Evolutionary conservation across 73 alveolate species (phyloP).

Genomic region (Stentor coeruleus): DNA sequence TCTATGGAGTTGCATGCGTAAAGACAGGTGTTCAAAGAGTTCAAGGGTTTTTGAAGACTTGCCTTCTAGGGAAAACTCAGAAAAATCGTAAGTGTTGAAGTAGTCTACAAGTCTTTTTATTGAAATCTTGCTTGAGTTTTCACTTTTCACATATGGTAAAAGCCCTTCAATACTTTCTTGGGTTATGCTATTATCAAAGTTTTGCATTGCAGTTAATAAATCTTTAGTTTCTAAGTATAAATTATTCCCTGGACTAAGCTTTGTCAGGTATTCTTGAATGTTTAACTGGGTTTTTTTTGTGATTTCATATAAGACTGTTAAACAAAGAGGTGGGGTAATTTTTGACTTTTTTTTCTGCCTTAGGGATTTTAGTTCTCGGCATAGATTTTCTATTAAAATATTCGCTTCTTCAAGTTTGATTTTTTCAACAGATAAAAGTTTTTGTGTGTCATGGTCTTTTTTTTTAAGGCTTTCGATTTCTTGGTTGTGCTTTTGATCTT

Average conservation of each 20-base stretch:
- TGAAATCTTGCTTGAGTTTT: neutral
- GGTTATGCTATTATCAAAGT: neutral
- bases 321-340: neutral
- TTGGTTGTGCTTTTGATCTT: neutral
- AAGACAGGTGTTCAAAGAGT: neutral
- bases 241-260: too few relatives aligned
- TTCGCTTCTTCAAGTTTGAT: neutral
- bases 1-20: conserved; percentile 22
- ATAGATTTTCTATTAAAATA: too few relatives aligned
- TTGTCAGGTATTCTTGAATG: too few relatives aligned
- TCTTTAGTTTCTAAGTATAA: too few relatives aligned
- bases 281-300: too few relatives aligned
- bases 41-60: neutral
- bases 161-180: neutral
- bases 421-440: neutral
- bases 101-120: neutral
- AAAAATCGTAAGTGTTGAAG: neutral
- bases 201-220: neutral
- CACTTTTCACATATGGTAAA: neutral
- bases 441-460: neutral
- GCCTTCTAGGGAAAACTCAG: neutral
- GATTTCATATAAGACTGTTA: neutral
- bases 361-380: neutral
- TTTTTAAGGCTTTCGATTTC: neutral
- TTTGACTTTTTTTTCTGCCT: conserved; percentile 10